Conservation (phyloP, 2,329 filamentous ascomycete species). For the Cytospora schulzeri region DNA sequence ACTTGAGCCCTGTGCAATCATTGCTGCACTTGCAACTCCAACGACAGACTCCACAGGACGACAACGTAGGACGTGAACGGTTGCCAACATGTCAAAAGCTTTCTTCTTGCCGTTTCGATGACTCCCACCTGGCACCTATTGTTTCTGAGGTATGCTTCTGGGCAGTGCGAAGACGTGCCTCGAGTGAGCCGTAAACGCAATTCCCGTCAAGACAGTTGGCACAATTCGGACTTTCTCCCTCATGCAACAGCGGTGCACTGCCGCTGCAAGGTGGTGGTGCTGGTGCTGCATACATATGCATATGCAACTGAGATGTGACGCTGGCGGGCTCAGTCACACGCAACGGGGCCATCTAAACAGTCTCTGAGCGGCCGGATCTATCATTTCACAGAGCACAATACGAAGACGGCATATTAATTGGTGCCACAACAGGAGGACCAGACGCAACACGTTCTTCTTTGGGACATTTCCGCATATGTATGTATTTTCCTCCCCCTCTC, state of each 20-base stretch:
- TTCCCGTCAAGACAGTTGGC: neutral
- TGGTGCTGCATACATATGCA: neutral
- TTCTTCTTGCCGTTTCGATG: neutral
- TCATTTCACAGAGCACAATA: neutral
- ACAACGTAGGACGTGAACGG: neutral
- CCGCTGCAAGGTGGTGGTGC: neutral
- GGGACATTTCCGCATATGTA: neutral
- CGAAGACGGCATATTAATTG: neutral
- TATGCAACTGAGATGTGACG: neutral
- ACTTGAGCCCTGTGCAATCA: neutral
- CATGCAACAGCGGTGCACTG: neutral
- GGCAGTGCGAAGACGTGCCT: neutral
- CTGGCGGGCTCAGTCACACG: neutral
- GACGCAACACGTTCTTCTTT: neutral
- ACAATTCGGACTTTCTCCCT: too few relatives aligned
- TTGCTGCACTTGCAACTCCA: neutral
- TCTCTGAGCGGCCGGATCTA: neutral
- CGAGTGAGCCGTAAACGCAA: neutral
- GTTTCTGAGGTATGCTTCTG: neutral
- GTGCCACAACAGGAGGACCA: neutral
- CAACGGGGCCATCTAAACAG: too few relatives aligned
- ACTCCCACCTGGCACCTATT: too few relatives aligned
- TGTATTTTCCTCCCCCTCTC: neutral
- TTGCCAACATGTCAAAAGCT: neutral
- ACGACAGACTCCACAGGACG: neutral